Evolutionary conservation across 2,329 filamentous ascomycete species (phyloP).

Genomic region (Clarireedia sp.): DNA sequence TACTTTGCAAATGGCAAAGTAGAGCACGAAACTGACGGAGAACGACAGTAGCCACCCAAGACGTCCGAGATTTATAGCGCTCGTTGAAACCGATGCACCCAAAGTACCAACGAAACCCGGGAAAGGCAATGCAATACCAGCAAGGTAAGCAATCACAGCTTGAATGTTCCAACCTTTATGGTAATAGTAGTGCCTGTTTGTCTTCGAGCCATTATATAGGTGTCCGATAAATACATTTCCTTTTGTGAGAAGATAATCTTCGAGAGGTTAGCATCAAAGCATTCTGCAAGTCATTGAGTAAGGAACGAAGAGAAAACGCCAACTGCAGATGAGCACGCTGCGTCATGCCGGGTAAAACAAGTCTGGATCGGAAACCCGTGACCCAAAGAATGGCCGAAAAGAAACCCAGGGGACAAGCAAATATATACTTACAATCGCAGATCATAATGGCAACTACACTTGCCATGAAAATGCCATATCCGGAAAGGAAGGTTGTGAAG

Average conservation of each 20-base stretch:
- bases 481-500: conserved; percentile 57
- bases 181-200: conserved; percentile 31
- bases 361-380: not conserved
- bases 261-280: conserved; percentile 19
- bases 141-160: conserved; percentile 30
- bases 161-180: conserved; percentile 31
- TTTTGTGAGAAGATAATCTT: conserved; percentile 31
- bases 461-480: conserved; percentile 53
- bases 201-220: conserved; percentile 27
- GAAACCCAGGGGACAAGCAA: not conserved
- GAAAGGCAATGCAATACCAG: conserved; percentile 30
- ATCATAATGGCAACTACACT: conserved; percentile 31
- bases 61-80: conserved; percentile 29
- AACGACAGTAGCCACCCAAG: conserved; percentile 33
- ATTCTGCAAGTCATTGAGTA: too few species aligned
- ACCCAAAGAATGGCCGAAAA: not conserved
- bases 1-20: conserved; percentile 31
- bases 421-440: conserved; percentile 20
- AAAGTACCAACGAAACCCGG: conserved; percentile 31
- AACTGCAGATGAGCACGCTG: too few species aligned
- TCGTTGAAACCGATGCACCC: conserved; percentile 26
- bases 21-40: conserved; percentile 27
- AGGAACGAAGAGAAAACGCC: too few species aligned
- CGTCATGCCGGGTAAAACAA: too few species aligned
- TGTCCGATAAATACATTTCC: conserved; percentile 30